Base-by-base conservation (phyloP, 2,329 filamentous ascomycete genomes). In the Alternaria metachromatica region DNA sequence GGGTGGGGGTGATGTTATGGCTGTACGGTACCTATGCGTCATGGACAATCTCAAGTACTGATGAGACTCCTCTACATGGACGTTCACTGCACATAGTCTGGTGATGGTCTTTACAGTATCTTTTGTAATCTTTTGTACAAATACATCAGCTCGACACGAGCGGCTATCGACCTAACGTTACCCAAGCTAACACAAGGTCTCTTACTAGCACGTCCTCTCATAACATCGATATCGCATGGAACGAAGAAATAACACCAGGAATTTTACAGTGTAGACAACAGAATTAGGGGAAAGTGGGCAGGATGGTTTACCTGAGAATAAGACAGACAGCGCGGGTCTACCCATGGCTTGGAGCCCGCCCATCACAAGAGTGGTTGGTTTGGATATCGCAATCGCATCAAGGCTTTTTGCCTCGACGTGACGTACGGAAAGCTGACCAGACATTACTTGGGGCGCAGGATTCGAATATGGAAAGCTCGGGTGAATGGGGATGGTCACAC, bases 381-480 rank as follows among this genome's bases (percentile, higher is more conserved):
- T 6, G 10, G 53, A 44, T 10, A 26, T 26, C 20, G 53, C 15
- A 48, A 23, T 53, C 8, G 6, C 2, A 53, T 41, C 30, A 41
- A 21, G 30, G 21, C 49, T n/a, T 41, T n/a, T n/a, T 21, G 20
- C 20, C 15, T 25, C 33, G 20, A 49, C 26, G 23, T 33, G 13
- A 13, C 26, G 33, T 8, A 6, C 43, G 44, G n/a, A 30, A n/a
- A 46, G 37, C 48, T 63, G 41, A 60, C 28, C 51, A 60, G 10
- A 56, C 53, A 53, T 63, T 59, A 65, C 48, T 54, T 56, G 46
- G 46, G 46, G 45, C 41, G 60, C n/a, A 28, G 41, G 18, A 25
- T n/a, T 48, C 45, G 41, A 15, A 54, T 23, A 45, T 18, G 43
- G 57, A 44, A 44, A 18, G 58, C 37, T 58, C 49, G 30, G 30